Base-by-base conservation (phyloP, 352 stramenopile species). In the Pythium rhizo-oryzae region DNA sequence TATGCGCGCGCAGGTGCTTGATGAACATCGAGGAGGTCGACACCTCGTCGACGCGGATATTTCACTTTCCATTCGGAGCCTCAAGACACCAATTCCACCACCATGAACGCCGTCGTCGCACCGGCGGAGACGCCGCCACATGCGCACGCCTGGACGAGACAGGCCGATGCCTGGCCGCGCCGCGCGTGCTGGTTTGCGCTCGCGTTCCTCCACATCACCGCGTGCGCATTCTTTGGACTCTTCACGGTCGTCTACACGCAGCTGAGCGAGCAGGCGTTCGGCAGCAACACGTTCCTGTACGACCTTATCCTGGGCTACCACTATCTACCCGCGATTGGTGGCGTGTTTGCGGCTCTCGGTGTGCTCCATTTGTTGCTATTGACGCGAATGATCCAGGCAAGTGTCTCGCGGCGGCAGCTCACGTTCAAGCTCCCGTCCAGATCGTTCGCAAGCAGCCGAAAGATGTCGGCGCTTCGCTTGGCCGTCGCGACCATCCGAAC, bases 221-320 rank as follows among this genome's bases (percentile, higher is more conserved):
- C 46, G 6, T 52, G 46, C n/a, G n/a, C 46, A 1, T 52, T 52
- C n/a, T 52, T 23, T 8, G 21, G 19, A 5, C 46, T 52, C 18
- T 23, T 52, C 18, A 28, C 46, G 4, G 46, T 52, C 21, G 46
- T 52, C 0, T 52, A 52, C 46, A 52, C 46, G 46, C 46, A 52
- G 18, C 18, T 52, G 46, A 23, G 46, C 46, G 46, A 52, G 18
- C 11, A 8, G 8, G 46, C 46, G 19, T 52, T 52, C 21, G 46
- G 46, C 19, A 52, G 46, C 46, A 52, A 52, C 46, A 52, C 46
- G 46, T 52, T 52, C 24, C 46, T 52, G 4, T 52, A 52, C 46
- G 46, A 52, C 21, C n/a, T 52, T 19, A 52, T 52, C 46, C 18
- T 52, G 0, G 19, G 11, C 4, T 8, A 15, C n/a, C 46, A 19